Percentiles rank a stretch among this genome's conserved stretches.
phyloP scores from a whole-genome alignment of 2,329 filamentous ascomycete species.

The Colletotrichum australisinense region DNA sequence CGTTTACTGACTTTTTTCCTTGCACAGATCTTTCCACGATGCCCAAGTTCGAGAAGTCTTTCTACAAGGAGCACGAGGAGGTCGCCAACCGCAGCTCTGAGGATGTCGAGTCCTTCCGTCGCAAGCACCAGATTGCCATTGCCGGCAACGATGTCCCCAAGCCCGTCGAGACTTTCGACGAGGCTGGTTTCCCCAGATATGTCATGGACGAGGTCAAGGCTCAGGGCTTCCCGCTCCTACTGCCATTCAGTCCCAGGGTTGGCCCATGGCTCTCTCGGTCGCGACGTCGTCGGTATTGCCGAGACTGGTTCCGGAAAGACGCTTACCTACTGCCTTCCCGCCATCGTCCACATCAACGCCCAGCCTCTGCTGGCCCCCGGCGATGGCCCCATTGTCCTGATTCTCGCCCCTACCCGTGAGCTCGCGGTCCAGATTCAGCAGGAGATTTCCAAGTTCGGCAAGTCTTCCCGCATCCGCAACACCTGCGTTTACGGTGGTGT shows the following conservation, averaged over 20 bases:
- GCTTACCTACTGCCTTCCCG: constrained; percentile 95
- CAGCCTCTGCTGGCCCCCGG: constrained; percentile 95
- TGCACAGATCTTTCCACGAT: constrained; percentile 76
- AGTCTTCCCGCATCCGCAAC: constrained; percentile 97
- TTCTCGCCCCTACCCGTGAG: constrained; percentile 96
- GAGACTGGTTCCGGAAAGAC: constrained; percentile 99
- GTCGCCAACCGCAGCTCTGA: constrained; percentile 79
- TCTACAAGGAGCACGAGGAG: constrained; percentile 94
- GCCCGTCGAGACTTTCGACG: constrained; percentile 96
- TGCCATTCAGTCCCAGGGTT: constrained; percentile 97
- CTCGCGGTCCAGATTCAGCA: constrained; percentile 98
- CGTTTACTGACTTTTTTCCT: constrained; percentile 37
- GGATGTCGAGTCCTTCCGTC: constrained; percentile 91
- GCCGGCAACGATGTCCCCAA: constrained; percentile 86
- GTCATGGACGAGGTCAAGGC: constrained; percentile 99
- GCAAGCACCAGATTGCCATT: constrained; percentile 85
- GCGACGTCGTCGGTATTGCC: constrained; percentile 98
- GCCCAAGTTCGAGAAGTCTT: constrained; percentile 98
- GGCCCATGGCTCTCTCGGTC: constrained; percentile 98
- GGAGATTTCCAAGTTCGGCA: constrained; percentile 98
- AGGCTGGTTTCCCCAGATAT: constrained; percentile 96
- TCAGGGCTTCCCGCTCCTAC: constrained; percentile 94
- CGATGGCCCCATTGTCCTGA: constrained; percentile 95
- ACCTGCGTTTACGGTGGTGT: constrained; percentile 99
- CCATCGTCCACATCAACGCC: constrained; percentile 99